A percentile compares a stretch with the other conserved stretches of the same genome.
These are phyloP conservation scores for Podila epigama DNA, from an alignment of 192 early-diverging fungal genomes.

Conservation along the genomic window DNA sequence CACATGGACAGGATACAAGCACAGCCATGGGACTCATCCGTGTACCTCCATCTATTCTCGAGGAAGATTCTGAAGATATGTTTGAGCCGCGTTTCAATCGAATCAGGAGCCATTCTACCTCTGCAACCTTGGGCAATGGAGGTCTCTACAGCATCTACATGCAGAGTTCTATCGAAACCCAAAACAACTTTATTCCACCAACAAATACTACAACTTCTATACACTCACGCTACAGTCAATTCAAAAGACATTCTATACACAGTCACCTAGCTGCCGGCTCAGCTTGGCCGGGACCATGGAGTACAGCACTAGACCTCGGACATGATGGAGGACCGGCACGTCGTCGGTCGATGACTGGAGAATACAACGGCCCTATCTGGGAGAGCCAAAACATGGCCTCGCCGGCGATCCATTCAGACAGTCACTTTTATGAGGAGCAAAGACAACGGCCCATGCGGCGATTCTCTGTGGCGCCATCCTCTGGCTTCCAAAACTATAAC, in stretches of 20 bases:
- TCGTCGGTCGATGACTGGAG: constrained; percentile 25
- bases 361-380: constrained; percentile 23
- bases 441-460: constrained; percentile 10
- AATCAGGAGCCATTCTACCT: constrained; percentile 40
- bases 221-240: too few relatives aligned
- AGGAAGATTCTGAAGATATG: constrained; percentile 25
- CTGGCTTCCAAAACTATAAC: constrained; percentile 34
- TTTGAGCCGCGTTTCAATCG: constrained; percentile 26
- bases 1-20: constrained; percentile 1
- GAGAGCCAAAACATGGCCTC: constrained; percentile 4
- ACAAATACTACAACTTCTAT: too few relatives aligned
- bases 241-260: constrained; percentile 3
- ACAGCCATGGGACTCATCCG: constrained; percentile 5
- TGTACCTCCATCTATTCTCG: constrained; percentile 14
- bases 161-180: not conserved
- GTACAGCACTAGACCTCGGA: not conserved
- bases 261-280: constrained; percentile 14
- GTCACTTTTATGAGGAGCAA: constrained; percentile 2
- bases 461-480: constrained; percentile 36
- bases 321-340: constrained; percentile 1
- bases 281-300: constrained; percentile 17
- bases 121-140: constrained; percentile 37
- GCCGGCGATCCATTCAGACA: not conserved
- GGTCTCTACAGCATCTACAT: constrained; percentile 5
- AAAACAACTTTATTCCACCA: constrained; percentile 3